Percentiles rank a stretch among this genome's conserved stretches.
Conservation (phyloP, 2,329 filamentous ascomycete genomes). For the Monosporascus sp. region DNA sequence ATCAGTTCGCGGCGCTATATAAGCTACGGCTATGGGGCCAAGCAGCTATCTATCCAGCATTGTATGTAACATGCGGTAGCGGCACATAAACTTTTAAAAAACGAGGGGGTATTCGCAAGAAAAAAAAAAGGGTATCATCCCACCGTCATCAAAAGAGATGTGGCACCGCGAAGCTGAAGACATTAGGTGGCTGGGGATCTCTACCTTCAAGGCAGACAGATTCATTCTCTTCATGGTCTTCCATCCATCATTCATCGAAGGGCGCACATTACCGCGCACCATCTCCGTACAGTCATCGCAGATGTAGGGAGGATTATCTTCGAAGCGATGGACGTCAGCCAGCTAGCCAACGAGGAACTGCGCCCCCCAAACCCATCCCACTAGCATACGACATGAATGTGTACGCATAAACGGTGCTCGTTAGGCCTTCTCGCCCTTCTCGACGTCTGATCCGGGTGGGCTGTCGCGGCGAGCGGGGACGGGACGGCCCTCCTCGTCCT, state of each 20-base stretch:
- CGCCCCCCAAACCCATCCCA: too few species aligned
- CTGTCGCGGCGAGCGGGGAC: not conserved
- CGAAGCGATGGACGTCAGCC: too few species aligned
- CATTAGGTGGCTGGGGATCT: not conserved
- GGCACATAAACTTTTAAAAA: not conserved
- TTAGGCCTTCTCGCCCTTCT: not conserved
- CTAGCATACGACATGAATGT: not conserved
- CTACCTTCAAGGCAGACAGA: not conserved
- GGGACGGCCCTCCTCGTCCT: conserved; percentile 15
- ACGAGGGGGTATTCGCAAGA: not conserved
- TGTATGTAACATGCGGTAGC: too few species aligned
- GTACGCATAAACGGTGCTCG: not conserved
- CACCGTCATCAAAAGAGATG: not conserved
- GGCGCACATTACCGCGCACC: not conserved
- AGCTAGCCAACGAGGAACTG: too few species aligned
- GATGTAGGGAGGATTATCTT: not conserved
- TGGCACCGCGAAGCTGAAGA: not conserved
- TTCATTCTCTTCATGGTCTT: not conserved
- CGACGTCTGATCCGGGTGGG: not conserved
- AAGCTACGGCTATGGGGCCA: not conserved
- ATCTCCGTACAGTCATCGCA: not conserved
- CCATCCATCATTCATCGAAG: not conserved
- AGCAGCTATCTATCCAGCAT: not conserved
- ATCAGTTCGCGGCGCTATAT: not conserved
- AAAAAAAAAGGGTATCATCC: not conserved